Evolutionary conservation across 306 rosid genomes (phyloP).

Genomic region (Trifolium pratense): DNA sequence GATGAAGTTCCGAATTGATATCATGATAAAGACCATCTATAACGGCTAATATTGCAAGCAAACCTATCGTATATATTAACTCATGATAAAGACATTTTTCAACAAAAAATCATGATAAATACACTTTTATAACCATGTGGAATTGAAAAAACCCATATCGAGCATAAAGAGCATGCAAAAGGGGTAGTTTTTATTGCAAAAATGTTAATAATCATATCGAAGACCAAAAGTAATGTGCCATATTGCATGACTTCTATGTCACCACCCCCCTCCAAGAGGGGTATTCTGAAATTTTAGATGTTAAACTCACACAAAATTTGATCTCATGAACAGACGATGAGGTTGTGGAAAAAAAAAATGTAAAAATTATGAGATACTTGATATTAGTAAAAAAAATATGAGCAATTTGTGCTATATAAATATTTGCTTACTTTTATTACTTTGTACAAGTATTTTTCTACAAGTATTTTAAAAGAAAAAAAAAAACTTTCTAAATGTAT

Average conservation of each 20-base stretch:
- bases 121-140: background rate
- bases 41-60: no score
- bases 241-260: background rate
- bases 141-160: background rate
- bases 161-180: background rate
- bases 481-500: no score
- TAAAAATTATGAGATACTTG: background rate
- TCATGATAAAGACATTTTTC: no score
- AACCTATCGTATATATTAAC: no score
- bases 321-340: background rate
- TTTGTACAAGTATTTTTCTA: conserved; percentile 6
- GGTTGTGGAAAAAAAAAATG: background rate
- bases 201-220: background rate
- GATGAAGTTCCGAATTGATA: no score
- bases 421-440: conserved; percentile 24
- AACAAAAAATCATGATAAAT: no score
- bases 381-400: background rate
- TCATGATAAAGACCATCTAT: no score
- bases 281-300: background rate
- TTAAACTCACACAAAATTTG: background rate
- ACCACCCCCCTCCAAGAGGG: background rate
- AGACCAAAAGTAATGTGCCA: background rate
- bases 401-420: background rate
- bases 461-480: conserved; percentile 35
- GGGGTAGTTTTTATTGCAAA: background rate